Base-by-base conservation (phyloP, 176 grass and related monocot species). In the Eragrostis curvula region DNA sequence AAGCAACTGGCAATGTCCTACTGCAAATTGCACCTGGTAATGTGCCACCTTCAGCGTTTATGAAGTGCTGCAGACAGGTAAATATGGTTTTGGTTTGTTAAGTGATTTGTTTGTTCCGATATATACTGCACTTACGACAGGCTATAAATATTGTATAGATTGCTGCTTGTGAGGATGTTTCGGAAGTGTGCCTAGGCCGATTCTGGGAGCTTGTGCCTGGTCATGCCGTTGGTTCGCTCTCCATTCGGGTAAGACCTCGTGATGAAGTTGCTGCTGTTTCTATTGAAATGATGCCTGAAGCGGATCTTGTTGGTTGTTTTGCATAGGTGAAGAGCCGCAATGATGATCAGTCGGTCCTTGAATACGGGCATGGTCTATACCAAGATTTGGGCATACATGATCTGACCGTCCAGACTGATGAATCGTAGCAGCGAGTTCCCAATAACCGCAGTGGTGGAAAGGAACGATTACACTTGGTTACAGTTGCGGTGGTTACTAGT, bases 141-240 rank as follows among this genome's bases (percentile, higher is more conserved):
- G 12, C 9, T 49, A 65, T 70, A 61, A 24, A 64, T 66, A 42
- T 87, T 87, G 76, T 68, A 9, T 70, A 98, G 96, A 87, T 98
- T 74, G 70, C 73, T 48, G 79, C 84, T 15, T 71, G 80, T 69
- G 93, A 98, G 78, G 92, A 95, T 79, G 96, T 98, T 68, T 88
- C 81, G 13, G 92, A 91, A 70, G 82, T 95, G 73, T 88, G 75
- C 25, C 71, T 88, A 81, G 88, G 71, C 68, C 87, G 93, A 66
- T 98, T 98, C 77, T 98, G 96, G 96, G 96, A 98, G 86, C 88
- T 93, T 65, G 87, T 95, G 45, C 96, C 90, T 76, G 93, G 90
- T 68, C 85, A 95, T 42, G 83, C 87, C 9, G 80, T 95, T 40
- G 96, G 96, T 39, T 95, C 92, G 77, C 56, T 98, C 18, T 93